Evolutionary conservation across 192 early-diverging fungal genomes (phyloP).

Genomic region (Linnemannia zychae): DNA sequence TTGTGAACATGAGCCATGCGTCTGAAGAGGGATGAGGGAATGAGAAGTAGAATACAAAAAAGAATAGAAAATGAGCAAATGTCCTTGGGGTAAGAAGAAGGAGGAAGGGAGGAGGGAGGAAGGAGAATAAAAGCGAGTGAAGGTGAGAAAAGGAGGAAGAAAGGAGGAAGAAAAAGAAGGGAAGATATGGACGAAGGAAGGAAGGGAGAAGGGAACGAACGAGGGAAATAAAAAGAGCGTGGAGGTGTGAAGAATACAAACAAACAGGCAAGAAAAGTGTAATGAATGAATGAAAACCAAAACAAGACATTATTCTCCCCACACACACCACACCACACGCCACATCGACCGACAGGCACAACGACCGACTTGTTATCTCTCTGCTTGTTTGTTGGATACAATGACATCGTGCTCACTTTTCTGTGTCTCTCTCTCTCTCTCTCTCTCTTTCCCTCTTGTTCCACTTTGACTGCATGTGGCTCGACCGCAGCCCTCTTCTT

Average conservation of each 20-base stretch:
- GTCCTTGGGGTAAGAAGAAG: not conserved
- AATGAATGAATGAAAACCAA: not conserved
- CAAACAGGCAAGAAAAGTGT: too few relatives aligned
- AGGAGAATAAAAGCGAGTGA: not conserved
- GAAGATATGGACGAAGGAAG: not conserved
- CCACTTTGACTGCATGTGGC: not conserved
- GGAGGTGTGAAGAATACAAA: too few relatives aligned
- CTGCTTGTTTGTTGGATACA: not conserved
- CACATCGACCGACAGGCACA: not conserved
- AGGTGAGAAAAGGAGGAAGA: not conserved
- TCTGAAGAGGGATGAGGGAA: not conserved
- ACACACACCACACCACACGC: not conserved
- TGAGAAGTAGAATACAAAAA: not conserved
- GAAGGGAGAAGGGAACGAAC: not conserved
- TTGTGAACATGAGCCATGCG: slow-evolving; percentile 23
- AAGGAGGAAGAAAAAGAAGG: not conserved
- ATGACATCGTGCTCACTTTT: slow-evolving; percentile 7
- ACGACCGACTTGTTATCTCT: not conserved
- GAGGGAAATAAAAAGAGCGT: not conserved
- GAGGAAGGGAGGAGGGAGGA: not conserved
- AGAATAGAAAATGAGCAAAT: not conserved
- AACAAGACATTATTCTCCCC: not conserved
- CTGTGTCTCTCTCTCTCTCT: not conserved
- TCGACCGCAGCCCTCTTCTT: not conserved
- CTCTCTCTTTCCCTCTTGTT: not conserved